A percentile compares a stretch with the other conserved stretches of the same genome.
phyloP scores from a whole-genome alignment of 2,329 filamentous ascomycete species.

The Tolypocladium guangdongense region DNA sequence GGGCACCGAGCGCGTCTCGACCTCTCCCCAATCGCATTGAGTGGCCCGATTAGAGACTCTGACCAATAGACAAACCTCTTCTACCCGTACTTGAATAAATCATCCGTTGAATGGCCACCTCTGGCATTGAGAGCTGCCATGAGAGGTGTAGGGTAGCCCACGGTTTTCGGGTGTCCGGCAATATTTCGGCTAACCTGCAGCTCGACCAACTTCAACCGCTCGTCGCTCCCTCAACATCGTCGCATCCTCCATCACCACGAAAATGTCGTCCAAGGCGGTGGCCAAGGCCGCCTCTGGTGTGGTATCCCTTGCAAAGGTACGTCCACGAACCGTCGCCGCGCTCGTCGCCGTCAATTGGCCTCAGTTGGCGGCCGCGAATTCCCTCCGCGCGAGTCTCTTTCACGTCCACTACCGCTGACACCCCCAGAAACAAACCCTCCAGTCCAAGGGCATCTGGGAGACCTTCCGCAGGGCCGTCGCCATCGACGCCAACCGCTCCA shows the following conservation, averaged over 20 bases:
- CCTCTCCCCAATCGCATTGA: neutral
- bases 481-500: conserved; percentile 80
- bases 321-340: neutral
- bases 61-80: too few species aligned
- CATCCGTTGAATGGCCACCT: too few species aligned
- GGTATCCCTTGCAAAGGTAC: conserved; percentile 49
- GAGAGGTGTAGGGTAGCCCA: neutral
- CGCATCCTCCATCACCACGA: conserved; percentile 18
- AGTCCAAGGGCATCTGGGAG: conserved; percentile 84
- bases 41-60: too few species aligned
- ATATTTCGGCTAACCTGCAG: conserved; percentile 7
- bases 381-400: conserved; percentile 6
- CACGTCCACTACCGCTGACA: neutral
- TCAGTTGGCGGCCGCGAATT: neutral
- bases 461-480: conserved; percentile 65
- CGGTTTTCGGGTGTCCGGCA: neutral
- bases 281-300: conserved; percentile 44
- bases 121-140: neutral
- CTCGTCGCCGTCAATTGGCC: neutral
- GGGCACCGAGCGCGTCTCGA: neutral
- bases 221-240: conserved; percentile 5
- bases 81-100: too few species aligned
- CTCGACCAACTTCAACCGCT: conserved; percentile 5
- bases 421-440: conserved; percentile 84
- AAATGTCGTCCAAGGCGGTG: conserved; percentile 51